Evolutionary conservation across 1,284 basidiomycete genomes (phyloP), one percentile per base, ranked within the genome.

Genomic region (Phenoliferia sp.): DNA sequence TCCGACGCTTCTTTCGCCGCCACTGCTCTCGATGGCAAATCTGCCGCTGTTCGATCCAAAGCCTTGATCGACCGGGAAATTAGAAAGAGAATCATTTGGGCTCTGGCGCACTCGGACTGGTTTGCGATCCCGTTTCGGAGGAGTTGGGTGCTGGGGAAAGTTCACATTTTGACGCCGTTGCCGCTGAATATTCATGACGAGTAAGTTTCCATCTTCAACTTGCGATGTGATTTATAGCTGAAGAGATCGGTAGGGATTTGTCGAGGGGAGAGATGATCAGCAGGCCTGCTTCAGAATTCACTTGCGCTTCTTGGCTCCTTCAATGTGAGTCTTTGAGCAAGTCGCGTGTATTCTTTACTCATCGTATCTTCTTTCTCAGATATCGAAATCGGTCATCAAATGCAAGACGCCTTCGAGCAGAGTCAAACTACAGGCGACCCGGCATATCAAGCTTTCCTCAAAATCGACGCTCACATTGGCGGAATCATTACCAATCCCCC

Each of bases 61-160:
- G 10, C 59, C 7, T 60, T 73, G 22, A 56, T 71, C 59, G 69
- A 70, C 22, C 69, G 69, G 39, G 71, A 73, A 59, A 62, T 69
- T n/a, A 32, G 55, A n/a, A 73, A 73, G 61, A 48, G 71, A 12
- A 64, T 69, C 1, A 16, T 70, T 3, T 73, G 64, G 63, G 65
- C 71, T 5, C 62, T 73, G 2, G 67, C 63, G 1, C 63, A 66
- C n/a, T 62, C 66, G 19, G 71, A 73, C 26, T 67, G 63, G 65
- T 73, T 73, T 60, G 63, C 63, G 1, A 69, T 70, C 32, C 67
- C 71, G 17, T 73, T 67, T 60, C 64, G 64, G 35, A 65, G 63
- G n/a, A 28, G 22, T 17, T 44, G 36, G 57, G 32, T 64, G 15
- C 44, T 69, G 29, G 50, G 65, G 2, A 56, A 61, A 34, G 32